Conservation (phyloP, 2,329 filamentous ascomycete genomes). For the Xylariaceae sp. region DNA sequence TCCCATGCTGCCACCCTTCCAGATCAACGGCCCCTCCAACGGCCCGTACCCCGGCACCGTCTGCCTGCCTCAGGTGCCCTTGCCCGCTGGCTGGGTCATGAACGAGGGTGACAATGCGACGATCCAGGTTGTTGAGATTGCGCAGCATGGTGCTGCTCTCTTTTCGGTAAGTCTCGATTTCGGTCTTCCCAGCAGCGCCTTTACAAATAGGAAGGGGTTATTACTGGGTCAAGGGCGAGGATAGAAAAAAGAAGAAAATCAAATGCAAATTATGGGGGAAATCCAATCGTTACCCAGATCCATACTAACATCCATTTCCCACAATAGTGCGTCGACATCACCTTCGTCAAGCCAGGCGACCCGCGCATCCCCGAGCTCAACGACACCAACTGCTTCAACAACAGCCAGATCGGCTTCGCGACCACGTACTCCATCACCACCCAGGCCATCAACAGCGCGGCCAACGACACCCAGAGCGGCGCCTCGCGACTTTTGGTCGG, state of each 20-base stretch:
- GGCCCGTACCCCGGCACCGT: slow-evolving; percentile 82
- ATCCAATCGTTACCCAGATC: no score
- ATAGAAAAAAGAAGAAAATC: neutral
- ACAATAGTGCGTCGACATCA: slow-evolving; percentile 84
- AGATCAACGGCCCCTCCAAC: slow-evolving; percentile 76
- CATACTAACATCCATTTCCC: neutral
- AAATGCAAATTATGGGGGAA: no score
- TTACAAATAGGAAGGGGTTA: neutral
- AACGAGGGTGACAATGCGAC: slow-evolving; percentile 78
- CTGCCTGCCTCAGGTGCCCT: slow-evolving; percentile 82
- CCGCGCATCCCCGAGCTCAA: slow-evolving; percentile 64
- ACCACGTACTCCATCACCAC: slow-evolving; percentile 66
- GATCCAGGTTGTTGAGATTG: slow-evolving; percentile 67
- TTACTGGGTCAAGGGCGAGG: neutral
- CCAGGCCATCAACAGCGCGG: slow-evolving; percentile 34
- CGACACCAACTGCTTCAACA: slow-evolving; percentile 83
- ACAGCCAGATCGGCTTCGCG: slow-evolving; percentile 68
- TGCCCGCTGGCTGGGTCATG: slow-evolving; percentile 66
- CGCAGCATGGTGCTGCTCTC: slow-evolving; percentile 64
- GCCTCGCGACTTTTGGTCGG: slow-evolving; percentile 8
- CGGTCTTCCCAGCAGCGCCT: neutral
- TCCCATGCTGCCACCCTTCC: slow-evolving; percentile 73
- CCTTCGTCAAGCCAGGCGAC: slow-evolving; percentile 75
- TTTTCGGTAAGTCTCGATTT: slow-evolving; percentile 53
- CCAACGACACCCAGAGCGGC: slow-evolving; percentile 30